Evolutionary conservation across 2,329 filamentous ascomycete genomes (phyloP), one percentile per base, ranked within the genome.

Genomic region (Albophoma yamanashiensis): DNA sequence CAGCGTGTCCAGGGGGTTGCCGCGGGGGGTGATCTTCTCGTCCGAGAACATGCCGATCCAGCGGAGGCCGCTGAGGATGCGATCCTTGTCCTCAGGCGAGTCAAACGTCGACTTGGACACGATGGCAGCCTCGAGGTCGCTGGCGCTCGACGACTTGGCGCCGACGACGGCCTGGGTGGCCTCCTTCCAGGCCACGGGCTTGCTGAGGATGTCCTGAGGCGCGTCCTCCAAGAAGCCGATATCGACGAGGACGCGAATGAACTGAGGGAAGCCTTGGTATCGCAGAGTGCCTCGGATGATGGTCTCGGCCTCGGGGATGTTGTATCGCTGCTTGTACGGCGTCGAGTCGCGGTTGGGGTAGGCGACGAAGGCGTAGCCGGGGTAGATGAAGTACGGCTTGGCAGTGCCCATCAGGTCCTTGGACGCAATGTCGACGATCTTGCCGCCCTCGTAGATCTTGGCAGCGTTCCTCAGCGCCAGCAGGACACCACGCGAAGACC

Each of bases 311-410:
- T 97, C 93, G 58, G 92, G 92, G 70, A 97, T 97, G 75, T 85
- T 77, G 83, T 97, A 97, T 64, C 90, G 86, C 81, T 96, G 88
- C 71, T 86, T 87, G 85, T 94, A 97, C 11, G 84, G 81, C 20
- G 90, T 94, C 25, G 87, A 92, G 77, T 97, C 92, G 67, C 92
- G 83, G 85, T 97, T 97, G 61, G 89, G 89, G 78, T 97, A 97
- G 50, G 89, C 91, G 66, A 97, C 92, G 68, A 96, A 93, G 58
- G 89, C 87, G 74, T 87, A 97, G 62, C 91, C 70, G 42, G 89
- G 89, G 79, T 92, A 95, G 79, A 93, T 94, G 76, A 83, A 86
- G 82, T 96, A 96, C 57, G 91, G 90, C 82, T 95, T 93, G 47
- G 92, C 91, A 57, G 83, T 84, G 63, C 79, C 87, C 93, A 97